Base-by-base conservation (phyloP, 1,139 yeast species). In the Insectozyma bohioensis region DNA sequence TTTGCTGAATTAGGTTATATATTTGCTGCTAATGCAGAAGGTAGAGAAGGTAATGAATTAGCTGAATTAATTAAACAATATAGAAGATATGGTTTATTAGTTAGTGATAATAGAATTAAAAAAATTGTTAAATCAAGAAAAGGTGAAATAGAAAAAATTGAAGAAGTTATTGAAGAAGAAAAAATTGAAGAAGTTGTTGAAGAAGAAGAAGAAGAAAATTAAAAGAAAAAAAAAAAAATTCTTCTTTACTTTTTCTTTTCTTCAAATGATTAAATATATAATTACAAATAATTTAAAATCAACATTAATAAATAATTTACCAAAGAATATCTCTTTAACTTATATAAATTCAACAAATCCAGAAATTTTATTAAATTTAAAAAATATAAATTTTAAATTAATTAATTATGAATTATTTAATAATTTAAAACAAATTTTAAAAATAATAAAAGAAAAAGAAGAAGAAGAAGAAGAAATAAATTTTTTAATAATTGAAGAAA, bases 31-130 rank as follows among this genome's bases (percentile, higher is more conserved):
- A 53, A 51, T 42, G 57, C 64, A 33, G 51, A 48, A 12, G 54
- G 49, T 35, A 54, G 57, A 46, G 64, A 60, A 30, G 58, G 53
- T 12, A 46, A 50, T 11, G 63, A 63, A 33, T 46, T 67, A 33
- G 54, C 57, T 25, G 70, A 62, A 20, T 58, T 61, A 31, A 68
- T 74, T 46, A 76, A 72, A 51, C 67, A 67, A 39, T 75, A 73
- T 56, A 79, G 90, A 67, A 69, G 75, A 46, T 78, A 56, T 45
- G 90, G 90, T 24, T 75, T 82, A 33, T 59, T 74, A 45, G 68
- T 68, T 36, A 61, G 75, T 12, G 64, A 65, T 41, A 74, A 67
- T 2, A 61, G 54, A 25, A 51, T 81, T 35, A 47, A 55, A 28
- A 59, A 64, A 27, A 51, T 72, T 30, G 70, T 67, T 14, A 55